phyloP scores from a whole-genome alignment of 2,329 filamentous ascomycete species.

The Clathrospora elynae region DNA sequence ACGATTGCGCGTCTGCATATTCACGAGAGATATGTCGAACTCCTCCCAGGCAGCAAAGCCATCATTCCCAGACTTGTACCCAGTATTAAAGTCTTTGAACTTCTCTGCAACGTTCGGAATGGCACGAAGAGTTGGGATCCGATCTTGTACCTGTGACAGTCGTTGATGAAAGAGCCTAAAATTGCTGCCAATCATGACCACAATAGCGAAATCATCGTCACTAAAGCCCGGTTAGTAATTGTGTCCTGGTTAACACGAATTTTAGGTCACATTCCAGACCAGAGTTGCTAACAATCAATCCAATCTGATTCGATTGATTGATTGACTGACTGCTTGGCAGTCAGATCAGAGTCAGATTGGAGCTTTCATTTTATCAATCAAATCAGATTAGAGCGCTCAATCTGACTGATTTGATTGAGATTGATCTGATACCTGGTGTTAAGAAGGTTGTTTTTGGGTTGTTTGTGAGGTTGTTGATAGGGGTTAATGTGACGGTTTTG shows the following conservation, averaged over 20 bases:
- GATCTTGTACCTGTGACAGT: too few species aligned
- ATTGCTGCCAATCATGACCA: too few species aligned
- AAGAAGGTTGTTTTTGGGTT: too few species aligned
- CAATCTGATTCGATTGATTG: neutral
- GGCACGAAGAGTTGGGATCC: neutral
- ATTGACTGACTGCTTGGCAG: conserved; percentile 1
- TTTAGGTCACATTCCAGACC: too few species aligned
- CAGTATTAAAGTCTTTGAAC: neutral
- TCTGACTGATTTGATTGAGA: neutral
- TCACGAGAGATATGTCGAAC: neutral
- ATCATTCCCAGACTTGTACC: neutral
- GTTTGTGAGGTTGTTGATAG: neutral
- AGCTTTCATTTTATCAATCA: neutral
- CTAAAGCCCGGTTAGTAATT: too few species aligned
- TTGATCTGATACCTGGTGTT: neutral
- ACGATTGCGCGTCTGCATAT: neutral
- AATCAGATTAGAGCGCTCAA: neutral
- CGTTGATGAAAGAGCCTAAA: too few species aligned
- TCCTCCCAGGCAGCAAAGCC: neutral
- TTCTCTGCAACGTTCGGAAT: neutral
- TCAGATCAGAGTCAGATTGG: neutral
- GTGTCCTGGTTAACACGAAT: too few species aligned
- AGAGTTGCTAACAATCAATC: too few species aligned
- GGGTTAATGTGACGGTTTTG: too few species aligned
- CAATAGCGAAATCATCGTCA: too few species aligned